Evolutionary conservation across 2,329 filamentous ascomycete genomes (phyloP).

Genomic region (Monosporascus sp.): DNA sequence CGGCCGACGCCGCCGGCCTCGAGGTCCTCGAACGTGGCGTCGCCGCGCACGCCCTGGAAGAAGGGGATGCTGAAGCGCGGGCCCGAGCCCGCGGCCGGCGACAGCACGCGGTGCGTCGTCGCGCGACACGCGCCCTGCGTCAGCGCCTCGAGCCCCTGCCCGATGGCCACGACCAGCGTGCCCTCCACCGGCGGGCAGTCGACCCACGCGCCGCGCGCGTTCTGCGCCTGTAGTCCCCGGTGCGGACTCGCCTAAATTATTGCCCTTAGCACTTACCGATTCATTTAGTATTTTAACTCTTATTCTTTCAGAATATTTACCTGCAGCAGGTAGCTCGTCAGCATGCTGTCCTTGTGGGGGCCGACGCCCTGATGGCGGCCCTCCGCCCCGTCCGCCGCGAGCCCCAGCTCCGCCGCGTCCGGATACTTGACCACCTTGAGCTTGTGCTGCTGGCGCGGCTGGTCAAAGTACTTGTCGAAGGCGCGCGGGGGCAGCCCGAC

Average conservation of each 20-base stretch:
- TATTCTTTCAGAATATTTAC: no score
- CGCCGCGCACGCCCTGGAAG: conserved; percentile 79
- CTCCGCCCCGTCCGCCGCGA: conserved; percentile 26
- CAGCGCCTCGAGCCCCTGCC: conserved; percentile 79
- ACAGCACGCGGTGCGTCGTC: conserved; percentile 81
- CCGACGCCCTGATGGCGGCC: conserved; percentile 59
- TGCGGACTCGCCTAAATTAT: conserved; percentile 74
- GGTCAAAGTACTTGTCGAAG: conserved; percentile 75
- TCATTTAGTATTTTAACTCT: no score
- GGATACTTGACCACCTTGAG: conserved; percentile 87
- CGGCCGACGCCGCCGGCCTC: conserved; percentile 51
- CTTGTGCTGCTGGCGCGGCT: conserved; percentile 69
- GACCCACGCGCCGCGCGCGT: conserved; percentile 72
- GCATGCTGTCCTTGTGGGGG: conserved; percentile 81
- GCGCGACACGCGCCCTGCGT: conserved; percentile 77
- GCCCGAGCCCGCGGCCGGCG: conserved; percentile 62
- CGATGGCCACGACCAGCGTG: conserved; percentile 82
- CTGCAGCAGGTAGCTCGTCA: conserved; percentile 76
- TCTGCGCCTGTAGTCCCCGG: conserved; percentile 76
- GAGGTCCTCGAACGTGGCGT: conserved; percentile 74
- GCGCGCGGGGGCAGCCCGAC: conserved; percentile 64
- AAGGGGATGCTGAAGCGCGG: conserved; percentile 78
- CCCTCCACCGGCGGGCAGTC: conserved; percentile 71
- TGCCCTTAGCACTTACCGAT: no score
- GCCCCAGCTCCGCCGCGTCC: conserved; percentile 56